A percentile compares a stretch with the other conserved stretches of the same genome.
phyloP scores from a whole-genome alignment of 352 stramenopile genomes.

The Pythium brachiatum region DNA sequence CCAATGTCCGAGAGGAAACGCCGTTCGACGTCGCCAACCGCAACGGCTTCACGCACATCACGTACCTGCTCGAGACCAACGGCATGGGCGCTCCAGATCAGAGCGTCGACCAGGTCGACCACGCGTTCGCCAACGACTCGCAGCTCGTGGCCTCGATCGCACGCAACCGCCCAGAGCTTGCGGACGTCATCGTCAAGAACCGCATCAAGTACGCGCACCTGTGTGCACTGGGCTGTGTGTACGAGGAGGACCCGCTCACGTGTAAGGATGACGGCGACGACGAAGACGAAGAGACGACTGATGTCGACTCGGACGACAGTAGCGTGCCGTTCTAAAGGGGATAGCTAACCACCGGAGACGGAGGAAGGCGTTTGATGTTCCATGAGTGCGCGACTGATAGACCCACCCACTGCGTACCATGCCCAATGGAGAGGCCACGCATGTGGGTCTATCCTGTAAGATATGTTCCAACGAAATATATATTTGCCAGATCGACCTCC shows the following conservation, averaged over 20 bases:
- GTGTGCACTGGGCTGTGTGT: constrained; percentile 53
- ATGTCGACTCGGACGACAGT: constrained; percentile 37
- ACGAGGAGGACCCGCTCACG: constrained; percentile 37
- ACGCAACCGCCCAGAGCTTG: constrained; percentile 62
- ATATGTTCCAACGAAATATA: constrained; percentile 7
- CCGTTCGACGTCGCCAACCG: constrained; percentile 73
- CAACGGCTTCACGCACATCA: constrained; percentile 65
- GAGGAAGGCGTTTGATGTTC: constrained; percentile 3
- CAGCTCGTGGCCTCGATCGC: constrained; percentile 60
- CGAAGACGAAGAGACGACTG: constrained; percentile 30
- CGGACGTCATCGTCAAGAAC: constrained; percentile 74
- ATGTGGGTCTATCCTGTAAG: not conserved
- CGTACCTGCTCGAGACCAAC: constrained; percentile 80
- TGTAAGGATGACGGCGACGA: constrained; percentile 20
- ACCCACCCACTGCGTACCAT: not conserved
- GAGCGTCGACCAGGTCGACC: constrained; percentile 55
- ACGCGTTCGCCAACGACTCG: constrained; percentile 58
- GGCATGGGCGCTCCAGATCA: constrained; percentile 55
- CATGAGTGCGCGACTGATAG: not conserved
- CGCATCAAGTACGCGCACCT: constrained; percentile 74
- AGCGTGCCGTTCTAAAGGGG: constrained; percentile 7
- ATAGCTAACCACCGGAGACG: not conserved
- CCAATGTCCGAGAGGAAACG: constrained; percentile 75
- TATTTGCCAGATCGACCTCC: not conserved
- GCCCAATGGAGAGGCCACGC: not conserved